These are phyloP conservation scores for Eremomyces bilateralis DNA, from an alignment of 495 filamentous ascomycete species.

Conservation along the genomic window DNA sequence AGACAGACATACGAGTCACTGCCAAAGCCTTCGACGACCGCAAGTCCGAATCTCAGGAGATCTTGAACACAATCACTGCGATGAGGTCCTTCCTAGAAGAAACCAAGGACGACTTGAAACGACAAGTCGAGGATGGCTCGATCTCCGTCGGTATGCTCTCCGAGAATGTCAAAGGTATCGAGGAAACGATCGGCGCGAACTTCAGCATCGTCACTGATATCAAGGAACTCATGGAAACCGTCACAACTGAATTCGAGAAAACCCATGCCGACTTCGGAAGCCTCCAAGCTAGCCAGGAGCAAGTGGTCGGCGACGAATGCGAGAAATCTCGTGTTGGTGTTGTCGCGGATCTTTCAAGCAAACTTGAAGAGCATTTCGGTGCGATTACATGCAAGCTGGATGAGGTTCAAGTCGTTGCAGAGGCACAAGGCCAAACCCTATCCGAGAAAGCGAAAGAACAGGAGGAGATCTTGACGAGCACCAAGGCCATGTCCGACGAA, in stretches of 20 bases:
- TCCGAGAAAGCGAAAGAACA: constrained; percentile 43
- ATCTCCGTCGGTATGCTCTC: constrained; percentile 31
- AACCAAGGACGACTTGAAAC: constrained; percentile 43
- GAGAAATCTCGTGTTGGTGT: constrained; percentile 37
- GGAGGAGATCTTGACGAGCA: constrained; percentile 44
- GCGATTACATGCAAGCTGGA: constrained; percentile 66
- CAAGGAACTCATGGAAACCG: constrained; percentile 56
- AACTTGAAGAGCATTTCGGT: constrained; percentile 60
- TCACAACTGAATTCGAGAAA: constrained; percentile 65
- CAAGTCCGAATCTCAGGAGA: constrained; percentile 35
- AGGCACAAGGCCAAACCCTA: constrained; percentile 43
- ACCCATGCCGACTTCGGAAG: constrained; percentile 45
- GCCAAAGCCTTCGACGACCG: constrained; percentile 63
- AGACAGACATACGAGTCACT: constrained; percentile 47
- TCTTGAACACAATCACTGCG: constrained; percentile 36
- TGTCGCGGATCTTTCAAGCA: constrained; percentile 32
- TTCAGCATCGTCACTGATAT: constrained; percentile 32
- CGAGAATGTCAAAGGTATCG: constrained; percentile 24
- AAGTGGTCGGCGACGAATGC: constrained; percentile 47
- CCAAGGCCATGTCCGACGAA: constrained; percentile 64
- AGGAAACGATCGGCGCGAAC: constrained; percentile 18
- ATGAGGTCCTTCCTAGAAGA: constrained; percentile 33
- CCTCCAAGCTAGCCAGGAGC: constrained; percentile 50
- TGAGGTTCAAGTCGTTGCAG: constrained; percentile 45
- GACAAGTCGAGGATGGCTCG: constrained; percentile 34